phyloP scores from a whole-genome alignment of 1,284 basidiomycete genomes.

The Puccinia sorghi region DNA sequence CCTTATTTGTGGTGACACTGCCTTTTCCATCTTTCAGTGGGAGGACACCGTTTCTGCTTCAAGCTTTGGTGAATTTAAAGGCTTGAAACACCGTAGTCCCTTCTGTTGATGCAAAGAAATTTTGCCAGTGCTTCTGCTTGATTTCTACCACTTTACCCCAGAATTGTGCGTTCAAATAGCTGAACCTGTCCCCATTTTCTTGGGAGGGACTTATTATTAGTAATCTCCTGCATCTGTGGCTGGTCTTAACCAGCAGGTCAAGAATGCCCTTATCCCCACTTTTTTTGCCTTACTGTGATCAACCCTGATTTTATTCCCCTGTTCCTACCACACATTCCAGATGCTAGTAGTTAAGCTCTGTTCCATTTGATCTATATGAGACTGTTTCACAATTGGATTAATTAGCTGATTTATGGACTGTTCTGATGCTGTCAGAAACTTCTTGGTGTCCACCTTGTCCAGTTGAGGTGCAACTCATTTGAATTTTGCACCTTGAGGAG shows the following conservation, averaged over 20 bases:
- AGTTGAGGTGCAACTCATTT: no score
- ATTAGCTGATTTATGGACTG: no score
- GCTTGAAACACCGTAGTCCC: not conserved
- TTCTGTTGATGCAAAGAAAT: not conserved
- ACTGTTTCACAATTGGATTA: no score
- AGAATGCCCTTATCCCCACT: not conserved
- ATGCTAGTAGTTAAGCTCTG: not conserved
- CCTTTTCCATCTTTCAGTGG: not conserved
- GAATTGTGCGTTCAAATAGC: slow-evolving; percentile 7
- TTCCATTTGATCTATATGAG: not conserved
- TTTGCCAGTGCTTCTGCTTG: slow-evolving; percentile 5
- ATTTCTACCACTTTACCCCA: not conserved
- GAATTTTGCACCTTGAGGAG: no score
- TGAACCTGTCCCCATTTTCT: not conserved
- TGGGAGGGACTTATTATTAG: not conserved
- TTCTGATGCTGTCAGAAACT: no score
- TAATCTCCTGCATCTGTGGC: not conserved
- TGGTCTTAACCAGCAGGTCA: not conserved
- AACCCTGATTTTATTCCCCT: not conserved
- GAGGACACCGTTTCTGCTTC: not conserved
- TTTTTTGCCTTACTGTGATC: not conserved
- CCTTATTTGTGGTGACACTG: not conserved
- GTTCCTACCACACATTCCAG: not conserved
- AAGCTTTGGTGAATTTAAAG: slow-evolving; percentile 14
- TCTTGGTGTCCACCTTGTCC: no score